These are phyloP conservation scores for Ettlia oleoabundans DNA, from an alignment of 139 green algal genomes.

Conservation along the genomic window DNA sequence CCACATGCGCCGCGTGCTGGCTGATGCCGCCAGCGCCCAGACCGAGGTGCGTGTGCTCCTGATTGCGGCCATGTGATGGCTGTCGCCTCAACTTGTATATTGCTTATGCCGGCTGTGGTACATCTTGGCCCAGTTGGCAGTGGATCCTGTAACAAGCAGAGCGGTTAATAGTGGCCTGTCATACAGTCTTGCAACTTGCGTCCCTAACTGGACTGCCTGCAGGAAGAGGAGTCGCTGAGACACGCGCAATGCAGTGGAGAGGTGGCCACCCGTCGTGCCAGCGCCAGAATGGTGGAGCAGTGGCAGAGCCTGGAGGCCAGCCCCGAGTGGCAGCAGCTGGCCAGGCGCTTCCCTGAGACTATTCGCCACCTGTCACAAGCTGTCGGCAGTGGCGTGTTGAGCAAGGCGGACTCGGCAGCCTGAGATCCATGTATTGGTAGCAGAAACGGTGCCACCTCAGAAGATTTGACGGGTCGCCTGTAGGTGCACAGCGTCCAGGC, in stretches of 20 bases:
- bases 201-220: not conserved
- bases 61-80: too few species aligned
- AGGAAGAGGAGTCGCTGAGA: conserved; percentile 19
- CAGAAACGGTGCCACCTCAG: too few species aligned
- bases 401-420: too few species aligned
- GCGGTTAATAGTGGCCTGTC: too few species aligned
- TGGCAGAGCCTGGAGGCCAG: not conserved
- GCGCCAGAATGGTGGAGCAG: conserved; percentile 8
- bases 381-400: not conserved
- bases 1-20: conserved; percentile 4
- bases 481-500: too few species aligned
- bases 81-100: too few species aligned
- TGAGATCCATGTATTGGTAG: not conserved
- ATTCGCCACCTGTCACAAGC: not conserved
- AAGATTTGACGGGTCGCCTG: too few species aligned
- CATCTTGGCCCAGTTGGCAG: not conserved
- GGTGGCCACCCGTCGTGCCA: not conserved
- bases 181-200: not conserved
- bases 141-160: not conserved
- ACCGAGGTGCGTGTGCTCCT: not conserved
- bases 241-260: not conserved
- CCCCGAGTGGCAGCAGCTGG: conserved; percentile 7
- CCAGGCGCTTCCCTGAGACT: not conserved
- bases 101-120: too few species aligned
- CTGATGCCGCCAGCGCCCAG: not conserved